Evolutionary conservation across 768 basidiomycete species (phyloP), one percentile per base, ranked within the genome.

Genomic region (Rhodotorula babjevae): DNA sequence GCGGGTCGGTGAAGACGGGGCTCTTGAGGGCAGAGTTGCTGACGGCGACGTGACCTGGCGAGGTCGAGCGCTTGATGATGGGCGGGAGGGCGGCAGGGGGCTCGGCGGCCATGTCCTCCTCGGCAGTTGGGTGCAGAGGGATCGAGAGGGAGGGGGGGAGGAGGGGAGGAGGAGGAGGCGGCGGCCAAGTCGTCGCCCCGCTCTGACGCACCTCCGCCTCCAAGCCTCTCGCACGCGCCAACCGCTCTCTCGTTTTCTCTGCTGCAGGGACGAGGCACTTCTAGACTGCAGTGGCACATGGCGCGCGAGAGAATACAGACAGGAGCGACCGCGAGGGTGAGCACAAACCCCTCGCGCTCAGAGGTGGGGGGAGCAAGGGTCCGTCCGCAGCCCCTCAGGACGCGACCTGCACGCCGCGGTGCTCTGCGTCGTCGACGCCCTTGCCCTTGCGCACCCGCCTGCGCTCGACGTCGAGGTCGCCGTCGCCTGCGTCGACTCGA

Each of bases 391-490:
- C n/a, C n/a, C n/a, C n/a, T 65, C 40, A 64, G 15, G 52, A 25
- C 2, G n/a, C n/a, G 8, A 56, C 40, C 23, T 52, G 21, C 6
- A 29, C 53, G 10, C 49, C 49, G 23, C 49, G 36, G n/a, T 44
- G 44, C 60, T 55, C 52, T 40, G 16, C 42, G n/a, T 36, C 44
- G 27, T 31, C 65, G 36, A 67, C 55, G 56, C 64, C 67, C 31
- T 73, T 73, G 18, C 72, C 72, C 65, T 73, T 73, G 29, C 21
- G 27, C n/a, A 56, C 46, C 40, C 68, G 44, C 50, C 63, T n/a
- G 53, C 42, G 33, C 36, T 56, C 61, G 8, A 46, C 31, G 25
- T 62, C 68, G 55, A 73, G 56, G 27, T 67, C 72, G 14, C 55
- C 72, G 40, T 56, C 65, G 6, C 44, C 44, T 46, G 14, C 44